Evolutionary conservation across 2,329 filamentous ascomycete species (phyloP).

Genomic region (Dendrostoma leiphaemia): DNA sequence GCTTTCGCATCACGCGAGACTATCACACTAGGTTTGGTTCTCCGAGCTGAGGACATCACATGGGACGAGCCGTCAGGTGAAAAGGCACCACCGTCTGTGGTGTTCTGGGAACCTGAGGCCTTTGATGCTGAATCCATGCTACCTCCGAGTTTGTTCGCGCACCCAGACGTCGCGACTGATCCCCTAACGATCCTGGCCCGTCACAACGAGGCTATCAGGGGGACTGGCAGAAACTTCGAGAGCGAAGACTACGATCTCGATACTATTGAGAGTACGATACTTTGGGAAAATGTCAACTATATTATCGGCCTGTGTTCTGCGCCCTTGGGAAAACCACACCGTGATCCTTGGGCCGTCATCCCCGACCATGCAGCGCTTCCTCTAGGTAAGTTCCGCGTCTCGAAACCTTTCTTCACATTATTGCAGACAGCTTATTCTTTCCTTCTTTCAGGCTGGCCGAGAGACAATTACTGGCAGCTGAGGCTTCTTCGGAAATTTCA

Average conservation of each 20-base stretch:
- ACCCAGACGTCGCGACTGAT: background rate
- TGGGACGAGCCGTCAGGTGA: background rate
- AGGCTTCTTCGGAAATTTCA: conserved; percentile 15
- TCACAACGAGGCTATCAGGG: background rate
- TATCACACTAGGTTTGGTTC: background rate
- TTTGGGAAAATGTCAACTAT: conserved; percentile 22
- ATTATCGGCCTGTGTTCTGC: conserved; percentile 20
- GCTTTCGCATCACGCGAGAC: background rate
- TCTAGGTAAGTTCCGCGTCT: conserved; percentile 5
- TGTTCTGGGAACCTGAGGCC: background rate
- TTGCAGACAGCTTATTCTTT: background rate
- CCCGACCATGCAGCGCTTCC: conserved; percentile 23
- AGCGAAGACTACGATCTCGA: background rate
- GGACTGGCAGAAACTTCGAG: background rate
- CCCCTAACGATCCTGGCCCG: background rate
- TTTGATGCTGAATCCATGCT: background rate
- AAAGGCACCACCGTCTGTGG: background rate
- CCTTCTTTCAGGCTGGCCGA: conserved; percentile 17
- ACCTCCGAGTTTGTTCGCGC: background rate
- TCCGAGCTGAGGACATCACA: background rate
- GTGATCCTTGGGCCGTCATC: conserved; percentile 9
- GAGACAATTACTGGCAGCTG: conserved; percentile 24
- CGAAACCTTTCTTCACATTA: background rate
- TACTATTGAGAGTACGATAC: conserved; percentile 16
- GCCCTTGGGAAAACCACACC: background rate